Percentiles rank a stretch among this genome's conserved stretches.
These are phyloP conservation scores for Aspergillus panamensis DNA, from an alignment of 495 filamentous ascomycete species.

Conservation along the genomic window DNA sequence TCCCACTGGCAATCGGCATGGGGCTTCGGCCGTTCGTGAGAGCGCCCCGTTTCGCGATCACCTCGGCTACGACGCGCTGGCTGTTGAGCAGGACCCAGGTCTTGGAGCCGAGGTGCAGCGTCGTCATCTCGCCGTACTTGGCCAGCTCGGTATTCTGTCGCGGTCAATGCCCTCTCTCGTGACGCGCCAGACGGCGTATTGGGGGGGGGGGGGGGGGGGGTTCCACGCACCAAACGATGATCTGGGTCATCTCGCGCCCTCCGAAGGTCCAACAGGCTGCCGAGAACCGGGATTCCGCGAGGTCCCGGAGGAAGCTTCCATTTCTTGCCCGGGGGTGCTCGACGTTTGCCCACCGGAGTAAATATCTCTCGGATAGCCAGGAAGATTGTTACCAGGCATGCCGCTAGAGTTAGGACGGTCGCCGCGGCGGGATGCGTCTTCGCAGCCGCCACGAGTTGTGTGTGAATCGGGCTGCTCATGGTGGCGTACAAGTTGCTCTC, in stretches of 20 bases:
- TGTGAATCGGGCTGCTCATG: too few species aligned
- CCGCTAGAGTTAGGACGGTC: too few species aligned
- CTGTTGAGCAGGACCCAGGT: slow-evolving; percentile 39
- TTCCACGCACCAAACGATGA: neutral
- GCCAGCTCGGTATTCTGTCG: neutral
- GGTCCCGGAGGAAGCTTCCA: slow-evolving; percentile 27
- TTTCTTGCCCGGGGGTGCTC: slow-evolving; percentile 12
- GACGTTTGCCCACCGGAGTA: slow-evolving; percentile 16
- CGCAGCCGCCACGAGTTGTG: too few species aligned
- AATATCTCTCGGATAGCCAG: slow-evolving; percentile 14
- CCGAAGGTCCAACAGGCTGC: slow-evolving; percentile 18
- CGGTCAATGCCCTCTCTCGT: slow-evolving; percentile 1
- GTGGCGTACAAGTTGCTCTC: too few species aligned
- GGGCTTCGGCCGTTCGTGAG: slow-evolving; percentile 33
- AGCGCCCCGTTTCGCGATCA: slow-evolving; percentile 31
- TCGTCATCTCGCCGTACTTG: slow-evolving; percentile 37
- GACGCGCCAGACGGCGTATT: neutral
- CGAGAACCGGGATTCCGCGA: slow-evolving; percentile 21
- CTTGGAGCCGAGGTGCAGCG: slow-evolving; percentile 31
- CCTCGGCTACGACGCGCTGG: slow-evolving; percentile 30
- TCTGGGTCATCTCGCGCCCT: neutral
- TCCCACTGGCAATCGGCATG: slow-evolving; percentile 33
- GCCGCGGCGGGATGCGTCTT: too few species aligned
- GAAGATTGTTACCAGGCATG: neutral
- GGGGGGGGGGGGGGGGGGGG: too few species aligned